Evolutionary conservation across 2,329 filamentous ascomycete genomes (phyloP), one percentile per base, ranked within the genome.

Genomic region (Aaosphaeria arxii): DNA sequence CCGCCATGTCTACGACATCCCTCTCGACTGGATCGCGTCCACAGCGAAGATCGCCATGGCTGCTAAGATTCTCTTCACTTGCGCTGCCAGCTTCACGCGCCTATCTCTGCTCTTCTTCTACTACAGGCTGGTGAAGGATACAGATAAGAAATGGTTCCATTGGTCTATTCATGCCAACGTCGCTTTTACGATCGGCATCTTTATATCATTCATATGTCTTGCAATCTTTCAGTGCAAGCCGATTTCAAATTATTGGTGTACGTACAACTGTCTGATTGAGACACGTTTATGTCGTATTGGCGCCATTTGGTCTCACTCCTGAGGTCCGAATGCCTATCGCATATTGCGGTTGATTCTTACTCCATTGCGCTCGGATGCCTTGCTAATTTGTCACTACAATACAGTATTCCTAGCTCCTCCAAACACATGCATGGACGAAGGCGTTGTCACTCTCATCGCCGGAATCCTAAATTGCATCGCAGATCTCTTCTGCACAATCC

Each of bases 91-190:
- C 0, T 75, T 74, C 48, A 75, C 73, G 0, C 62, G 74, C 11
- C 59, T 75, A 11, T 75, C 72, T 0, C 59, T 77, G 6, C 69
- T 76, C 32, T 71, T 62, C 53, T 75, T 77, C 55, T 77, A 76
- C 52, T 76, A 75, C 45, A 68, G 75, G 9, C 59, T 77, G 7
- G 62, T 75, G 6, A 49, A 65, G 7, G 72, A 76, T 50, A 69
- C 67, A n/a, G 66, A 64, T 1, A 67, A 65, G 43, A 55, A 44
- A 1, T 67, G 67, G 61, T 76, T 74, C 57, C 62, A 53, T 11
- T 70, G 66, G 63, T 53, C 70, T 2, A 57, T 77, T 4, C 72
- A 75, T 43, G 55, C 54, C 5, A 70, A 69, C 30, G 58, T 73
- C 28, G 56, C 51, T 7, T 73, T 72, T 51, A 68, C 67, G 1